These are phyloP conservation scores for Ceratocystis albifundus DNA, from an alignment of 2,329 filamentous ascomycete genomes.

Conservation along the genomic window DNA sequence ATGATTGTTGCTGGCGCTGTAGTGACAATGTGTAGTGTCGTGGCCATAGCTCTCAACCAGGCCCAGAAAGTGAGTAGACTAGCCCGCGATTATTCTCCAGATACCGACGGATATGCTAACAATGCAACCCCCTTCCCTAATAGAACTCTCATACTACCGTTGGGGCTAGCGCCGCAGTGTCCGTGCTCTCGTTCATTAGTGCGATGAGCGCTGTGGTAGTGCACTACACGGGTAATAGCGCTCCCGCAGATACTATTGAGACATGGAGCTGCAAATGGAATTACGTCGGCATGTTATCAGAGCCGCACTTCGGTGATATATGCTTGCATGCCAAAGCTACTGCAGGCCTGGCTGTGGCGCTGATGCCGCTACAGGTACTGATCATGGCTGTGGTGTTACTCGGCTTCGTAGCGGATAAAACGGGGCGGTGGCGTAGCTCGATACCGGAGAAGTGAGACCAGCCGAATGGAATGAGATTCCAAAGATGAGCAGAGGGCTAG, in stretches of 20 bases:
- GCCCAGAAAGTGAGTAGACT: conserved; percentile 39
- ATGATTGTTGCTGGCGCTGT: conserved; percentile 43
- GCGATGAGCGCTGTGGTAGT: conserved; percentile 38
- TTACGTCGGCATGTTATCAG: conserved; percentile 39
- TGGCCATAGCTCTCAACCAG: conserved; percentile 41
- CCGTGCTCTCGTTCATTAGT: conserved; percentile 48
- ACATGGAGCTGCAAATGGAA: conserved; percentile 54
- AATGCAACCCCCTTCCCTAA: conserved; percentile 24
- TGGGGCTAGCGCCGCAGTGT: conserved; percentile 32
- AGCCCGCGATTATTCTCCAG: neutral
- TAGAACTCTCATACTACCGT: conserved; percentile 20
- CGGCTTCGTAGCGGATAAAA: conserved; percentile 24
- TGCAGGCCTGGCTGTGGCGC: conserved; percentile 43
- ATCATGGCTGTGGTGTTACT: conserved; percentile 38
- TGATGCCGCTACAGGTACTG: conserved; percentile 45
- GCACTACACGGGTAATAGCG: conserved; percentile 14
- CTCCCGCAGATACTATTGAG: conserved; percentile 35
- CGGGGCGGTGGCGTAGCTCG: neutral
- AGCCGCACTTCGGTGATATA: conserved; percentile 45
- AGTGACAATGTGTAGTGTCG: conserved; percentile 38
- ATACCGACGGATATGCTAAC: neutral
- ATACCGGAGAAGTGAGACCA: neutral
- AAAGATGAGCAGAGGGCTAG: neutral
- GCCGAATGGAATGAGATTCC: no score
- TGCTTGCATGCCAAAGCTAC: conserved; percentile 46